Evolutionary conservation across 257 asterid species (phyloP).

Genomic region (Forsythia viridissima): DNA sequence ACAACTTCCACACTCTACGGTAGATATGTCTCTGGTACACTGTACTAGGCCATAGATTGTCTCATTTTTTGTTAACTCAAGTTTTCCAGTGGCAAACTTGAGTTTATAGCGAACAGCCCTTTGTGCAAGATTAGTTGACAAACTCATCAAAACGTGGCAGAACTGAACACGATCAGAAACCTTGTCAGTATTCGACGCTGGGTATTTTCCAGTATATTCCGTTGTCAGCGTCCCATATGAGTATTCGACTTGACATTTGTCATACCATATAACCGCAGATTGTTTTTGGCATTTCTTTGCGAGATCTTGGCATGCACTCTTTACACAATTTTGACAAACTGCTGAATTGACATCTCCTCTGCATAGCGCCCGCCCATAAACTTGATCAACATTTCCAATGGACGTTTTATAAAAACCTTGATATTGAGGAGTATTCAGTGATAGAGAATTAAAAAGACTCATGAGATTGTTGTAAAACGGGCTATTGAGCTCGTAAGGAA

Average conservation of each 20-base stretch:
- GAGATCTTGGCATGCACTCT: slow-evolving; percentile 2
- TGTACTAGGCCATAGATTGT: slow-evolving; percentile 13
- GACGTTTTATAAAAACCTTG: slow-evolving; percentile 3
- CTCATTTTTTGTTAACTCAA: background rate
- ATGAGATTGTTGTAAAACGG: slow-evolving; percentile 3
- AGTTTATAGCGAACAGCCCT: background rate
- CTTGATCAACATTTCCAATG: slow-evolving; percentile 4
- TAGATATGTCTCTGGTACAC: slow-evolving; percentile 19
- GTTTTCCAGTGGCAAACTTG: slow-evolving; percentile 9
- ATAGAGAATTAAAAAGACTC: slow-evolving; percentile 1
- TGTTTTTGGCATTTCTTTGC: background rate
- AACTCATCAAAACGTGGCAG: background rate
- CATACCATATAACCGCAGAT: slow-evolving; percentile 1
- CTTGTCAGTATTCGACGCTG: background rate
- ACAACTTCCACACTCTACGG: slow-evolving; percentile 4
- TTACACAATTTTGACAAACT: background rate
- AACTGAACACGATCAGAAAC: slow-evolving; percentile 10
- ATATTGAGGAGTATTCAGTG: background rate
- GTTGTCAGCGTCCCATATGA: background rate
- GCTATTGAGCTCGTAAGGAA: slow-evolving; percentile 3
- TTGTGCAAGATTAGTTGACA: background rate
- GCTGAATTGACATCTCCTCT: slow-evolving; percentile 9
- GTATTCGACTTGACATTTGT: slow-evolving; percentile 12
- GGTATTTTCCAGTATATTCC: background rate
- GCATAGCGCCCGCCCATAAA: slow-evolving; percentile 11